phyloP scores from a whole-genome alignment of 2,329 filamentous ascomycete genomes.

The Mycosphaerella arachidis region DNA sequence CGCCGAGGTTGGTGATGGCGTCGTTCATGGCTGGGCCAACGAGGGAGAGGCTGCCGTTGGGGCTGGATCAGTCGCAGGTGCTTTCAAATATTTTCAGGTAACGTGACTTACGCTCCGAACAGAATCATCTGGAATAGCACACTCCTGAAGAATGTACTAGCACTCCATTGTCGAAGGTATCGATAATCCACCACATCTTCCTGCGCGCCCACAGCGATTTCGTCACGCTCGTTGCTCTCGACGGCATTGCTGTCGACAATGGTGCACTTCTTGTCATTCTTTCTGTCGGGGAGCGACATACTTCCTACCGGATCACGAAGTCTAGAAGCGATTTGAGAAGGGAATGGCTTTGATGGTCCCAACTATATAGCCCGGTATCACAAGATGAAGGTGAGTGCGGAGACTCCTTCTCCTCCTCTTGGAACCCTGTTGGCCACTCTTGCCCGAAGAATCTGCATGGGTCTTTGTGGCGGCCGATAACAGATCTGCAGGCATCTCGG shows the following conservation, averaged over 20 bases:
- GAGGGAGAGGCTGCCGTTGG: conserved; percentile 9
- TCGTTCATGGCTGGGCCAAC: conserved; percentile 24
- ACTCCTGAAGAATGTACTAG: conserved; percentile 16
- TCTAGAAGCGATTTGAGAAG: not conserved
- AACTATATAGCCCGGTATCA: not conserved
- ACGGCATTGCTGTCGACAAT: conserved; percentile 1
- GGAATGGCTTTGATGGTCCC: not conserved
- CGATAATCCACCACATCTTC: conserved; percentile 6
- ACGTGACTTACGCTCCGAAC: conserved; percentile 21
- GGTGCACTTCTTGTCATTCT: conserved; percentile 2
- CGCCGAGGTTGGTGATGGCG: conserved; percentile 24
- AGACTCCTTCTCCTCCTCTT: not conserved
- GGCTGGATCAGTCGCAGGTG: not conserved
- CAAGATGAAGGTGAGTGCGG: not conserved
- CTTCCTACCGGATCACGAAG: not conserved
- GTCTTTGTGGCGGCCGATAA: not conserved
- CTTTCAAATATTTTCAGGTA: not conserved
- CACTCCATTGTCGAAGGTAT: conserved; percentile 5
- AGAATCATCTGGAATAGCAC: conserved; percentile 25
- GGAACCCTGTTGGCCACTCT: not conserved
- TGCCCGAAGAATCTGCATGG: not conserved
- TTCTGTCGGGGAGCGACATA: not conserved
- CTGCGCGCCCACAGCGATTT: conserved; percentile 12
- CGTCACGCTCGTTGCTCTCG: conserved; percentile 1
- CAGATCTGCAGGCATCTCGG: not conserved